phyloP scores from a whole-genome alignment of 352 stramenopile genomes.

The Phytophthora citricola region DNA sequence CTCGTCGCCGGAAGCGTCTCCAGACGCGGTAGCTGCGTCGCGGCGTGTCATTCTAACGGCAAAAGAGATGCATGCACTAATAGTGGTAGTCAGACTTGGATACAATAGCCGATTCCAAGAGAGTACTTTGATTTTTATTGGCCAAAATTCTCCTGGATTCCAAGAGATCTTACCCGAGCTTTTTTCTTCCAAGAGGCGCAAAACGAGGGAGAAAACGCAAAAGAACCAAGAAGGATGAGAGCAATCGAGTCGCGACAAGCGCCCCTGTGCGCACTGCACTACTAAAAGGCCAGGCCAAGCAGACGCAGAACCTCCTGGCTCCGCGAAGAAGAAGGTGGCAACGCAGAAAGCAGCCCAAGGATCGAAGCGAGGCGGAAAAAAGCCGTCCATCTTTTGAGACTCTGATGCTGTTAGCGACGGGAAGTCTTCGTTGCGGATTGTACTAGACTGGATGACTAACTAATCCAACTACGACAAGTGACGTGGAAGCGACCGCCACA shows the following conservation, averaged over 20 bases:
- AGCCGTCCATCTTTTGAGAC: background rate
- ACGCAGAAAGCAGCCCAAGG: background rate
- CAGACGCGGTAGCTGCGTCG: too few species aligned
- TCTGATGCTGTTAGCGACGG: background rate
- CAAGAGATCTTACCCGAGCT: constrained; percentile 24
- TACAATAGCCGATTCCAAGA: too few species aligned
- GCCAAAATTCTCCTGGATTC: constrained; percentile 12
- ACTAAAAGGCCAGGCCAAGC: background rate
- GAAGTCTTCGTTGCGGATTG: background rate
- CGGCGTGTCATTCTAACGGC: too few species aligned
- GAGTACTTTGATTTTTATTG: background rate
- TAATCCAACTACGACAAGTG: background rate
- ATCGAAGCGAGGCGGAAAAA: background rate
- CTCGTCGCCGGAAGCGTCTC: too few species aligned
- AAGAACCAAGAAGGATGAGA: too few species aligned
- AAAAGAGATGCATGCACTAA: too few species aligned
- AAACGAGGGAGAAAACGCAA: too few species aligned
- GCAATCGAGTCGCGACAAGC: too few species aligned
- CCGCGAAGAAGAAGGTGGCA: background rate
- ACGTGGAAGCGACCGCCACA: too few species aligned
- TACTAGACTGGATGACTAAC: background rate
- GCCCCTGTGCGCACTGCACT: too few species aligned
- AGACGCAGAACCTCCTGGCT: background rate
- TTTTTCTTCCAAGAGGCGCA: constrained; percentile 16
- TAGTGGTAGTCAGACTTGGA: too few species aligned